Evolutionary conservation across 169 alveolate species (phyloP), one percentile per base, ranked within the genome.

Genomic region (Cryptosporidium viatorum): DNA sequence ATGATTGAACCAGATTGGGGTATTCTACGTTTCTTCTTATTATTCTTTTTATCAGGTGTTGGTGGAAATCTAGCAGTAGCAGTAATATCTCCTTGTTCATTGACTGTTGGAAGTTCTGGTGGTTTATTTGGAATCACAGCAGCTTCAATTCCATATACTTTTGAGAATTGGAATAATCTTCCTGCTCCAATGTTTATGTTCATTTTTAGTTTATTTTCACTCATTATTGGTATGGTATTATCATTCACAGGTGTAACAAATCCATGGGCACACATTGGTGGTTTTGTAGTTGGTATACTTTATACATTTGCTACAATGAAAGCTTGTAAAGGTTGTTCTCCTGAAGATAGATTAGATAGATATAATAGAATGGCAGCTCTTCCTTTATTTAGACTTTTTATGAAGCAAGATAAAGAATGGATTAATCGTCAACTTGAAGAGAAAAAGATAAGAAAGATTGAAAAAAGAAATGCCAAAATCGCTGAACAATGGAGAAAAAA

Each of bases 1-100:
- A 96, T 96, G 91, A 92, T 95, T n/a, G 98, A 96, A 80, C 98
- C 98, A 37, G 97, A 93, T 41, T 96, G 98, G 98, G 98, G 98
- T 0, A 94, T 95, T 62, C 26, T 92, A 31, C 87, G 98, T 26
- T 94, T 97, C 16, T 59, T 93, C 62, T 50, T 93, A 2, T 75
- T 94, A 8, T 96, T 93, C 67, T 45, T 94, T 67, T 68, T 94
- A 21, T 92, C 96, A 50, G 97, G 95, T 6, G 70, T 95, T 5
- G 93, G 96, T 2, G 97, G 97, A 0, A 95, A 94, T 70, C 89
- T 95, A 18, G 71, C 93, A 9, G 93, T 95, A n/a, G 94, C 97
- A 4, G 96, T 94, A 31, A 70, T 93, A 48, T 95, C 95, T 35
- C 98, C 98, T 0, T 96, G 98, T 71, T 93, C 95, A 62, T 80